phyloP scores from a whole-genome alignment of 148 eudicot genomes.

The Selenicereus undatus region DNA sequence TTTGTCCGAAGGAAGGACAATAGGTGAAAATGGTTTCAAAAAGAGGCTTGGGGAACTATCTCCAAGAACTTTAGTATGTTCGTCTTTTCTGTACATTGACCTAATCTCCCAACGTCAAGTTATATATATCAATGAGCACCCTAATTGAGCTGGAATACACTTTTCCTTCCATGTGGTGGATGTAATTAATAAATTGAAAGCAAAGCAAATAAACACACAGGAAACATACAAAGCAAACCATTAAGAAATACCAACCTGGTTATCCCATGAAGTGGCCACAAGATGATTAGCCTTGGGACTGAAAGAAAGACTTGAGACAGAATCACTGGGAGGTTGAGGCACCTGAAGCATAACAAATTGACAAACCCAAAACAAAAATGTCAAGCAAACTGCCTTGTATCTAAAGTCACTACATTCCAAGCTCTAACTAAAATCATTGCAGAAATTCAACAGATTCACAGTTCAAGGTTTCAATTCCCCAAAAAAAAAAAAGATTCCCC shows the following conservation, averaged over 20 bases:
- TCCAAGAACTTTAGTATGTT: not conserved
- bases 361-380: not conserved
- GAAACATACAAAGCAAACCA: not conserved
- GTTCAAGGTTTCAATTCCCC: not conserved
- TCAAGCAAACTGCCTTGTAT: not conserved
- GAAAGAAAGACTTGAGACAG: constrained; percentile 72
- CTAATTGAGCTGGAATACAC: not conserved
- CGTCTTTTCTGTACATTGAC: not conserved
- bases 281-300: constrained; percentile 92
- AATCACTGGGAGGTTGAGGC: constrained; percentile 61
- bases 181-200: not conserved
- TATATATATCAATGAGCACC: not conserved
- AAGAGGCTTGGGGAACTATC: not conserved
- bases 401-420: not conserved
- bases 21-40: not conserved
- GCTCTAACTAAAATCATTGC: not conserved
- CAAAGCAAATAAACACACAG: no score
- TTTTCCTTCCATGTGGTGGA: not conserved
- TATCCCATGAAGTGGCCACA: constrained; percentile 97
- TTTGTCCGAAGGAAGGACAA: not conserved
- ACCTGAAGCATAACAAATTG: constrained; percentile 33
- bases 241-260: constrained; percentile 50
- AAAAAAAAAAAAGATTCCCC: not conserved
- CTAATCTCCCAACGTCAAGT: not conserved
- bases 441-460: not conserved